Evolutionary conservation across 176 grass and related monocot genomes (phyloP), one percentile per base, ranked within the genome.

Genomic region (Poa pratensis): DNA sequence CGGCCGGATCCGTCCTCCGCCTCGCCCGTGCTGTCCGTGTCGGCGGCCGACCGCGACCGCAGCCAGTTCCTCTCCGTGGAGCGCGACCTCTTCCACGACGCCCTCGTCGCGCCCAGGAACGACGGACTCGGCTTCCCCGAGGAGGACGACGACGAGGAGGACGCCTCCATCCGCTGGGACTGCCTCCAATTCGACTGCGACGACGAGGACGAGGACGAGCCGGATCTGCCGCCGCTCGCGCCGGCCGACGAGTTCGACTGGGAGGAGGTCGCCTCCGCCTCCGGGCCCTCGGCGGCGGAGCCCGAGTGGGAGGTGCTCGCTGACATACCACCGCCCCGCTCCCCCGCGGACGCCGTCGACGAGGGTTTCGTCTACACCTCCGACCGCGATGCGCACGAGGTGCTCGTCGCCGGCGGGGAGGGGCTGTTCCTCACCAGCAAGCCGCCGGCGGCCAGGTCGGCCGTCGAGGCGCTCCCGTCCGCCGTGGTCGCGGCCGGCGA

Each of bases 331-430:
- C 57, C 75, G 16, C 51, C 84, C 39, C 65, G 70, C 23, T 72
- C 50, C 9, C 68, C 80, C 19, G 57, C 84, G 7, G 65, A 58
- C 62, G 75, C 83, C 9, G n/a, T n/a, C n/a, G 91, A 92, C n/a
- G 84, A 94, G 15, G 94, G 94, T 0, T 90, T 95, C 61, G 91
- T 92, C 51, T 94, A 98, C 85, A 88, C 93, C 63, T 92, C 93
- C 2, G 82, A 92, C 76, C 69, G 64, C 35, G 90, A 86, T n/a
- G 22, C 75, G 6, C 80, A 86, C 43, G 90, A 94, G 42, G 85
- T 94, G 63, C 77, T 98, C 18, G 85, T 98, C 24, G 61, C 87
- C 73, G 89, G 88, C 1, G 88, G 92, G 60, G 90, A 98, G 49
- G 89, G 84, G 3, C 71, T 83, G 20, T 90, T 88, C 63, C 77